A percentile compares a stretch with the other conserved stretches of the same genome.
Conservation (phyloP, 225 moss, liverwort and hornwort species). For the Climacium dendroides region DNA sequence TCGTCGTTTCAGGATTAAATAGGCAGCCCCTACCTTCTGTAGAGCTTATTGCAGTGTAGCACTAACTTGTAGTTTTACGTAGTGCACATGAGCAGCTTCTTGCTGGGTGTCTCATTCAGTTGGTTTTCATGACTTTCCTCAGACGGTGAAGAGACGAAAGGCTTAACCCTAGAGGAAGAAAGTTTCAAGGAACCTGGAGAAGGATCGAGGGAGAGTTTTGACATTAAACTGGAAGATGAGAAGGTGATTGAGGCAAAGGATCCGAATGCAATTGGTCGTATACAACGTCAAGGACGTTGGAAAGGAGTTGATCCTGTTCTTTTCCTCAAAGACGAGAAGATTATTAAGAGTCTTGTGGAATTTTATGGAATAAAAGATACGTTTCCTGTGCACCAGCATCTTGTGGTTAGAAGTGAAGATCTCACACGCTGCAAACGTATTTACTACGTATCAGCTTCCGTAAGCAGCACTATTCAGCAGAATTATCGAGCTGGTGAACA, state of each 20-base stretch:
- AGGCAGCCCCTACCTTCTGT: neutral
- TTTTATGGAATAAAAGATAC: conserved; percentile 74
- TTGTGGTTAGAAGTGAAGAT: conserved; percentile 81
- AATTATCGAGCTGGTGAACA: conserved; percentile 60
- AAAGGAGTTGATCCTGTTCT: conserved; percentile 91
- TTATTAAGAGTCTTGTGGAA: conserved; percentile 48
- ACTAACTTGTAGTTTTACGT: neutral
- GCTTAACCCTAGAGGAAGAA: neutral
- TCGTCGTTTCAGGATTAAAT: too few relatives aligned
- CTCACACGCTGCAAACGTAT: conserved; percentile 70
- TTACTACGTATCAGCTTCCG: conserved; percentile 67
- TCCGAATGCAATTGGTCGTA: conserved; percentile 27
- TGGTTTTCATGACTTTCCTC: neutral
- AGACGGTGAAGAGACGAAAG: conserved; percentile 6
- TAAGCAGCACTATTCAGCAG: conserved; percentile 38
- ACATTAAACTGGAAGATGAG: conserved; percentile 3
- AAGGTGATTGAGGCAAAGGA: neutral
- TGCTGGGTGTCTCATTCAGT: neutral
- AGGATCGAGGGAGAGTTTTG: neutral
- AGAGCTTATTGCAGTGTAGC: neutral
- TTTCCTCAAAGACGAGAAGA: conserved; percentile 61
- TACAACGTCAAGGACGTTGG: conserved; percentile 79
- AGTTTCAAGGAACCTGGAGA: neutral
- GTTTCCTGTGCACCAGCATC: conserved; percentile 60
- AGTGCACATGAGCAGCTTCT: neutral